These are phyloP conservation scores for Chrysoporthe deuterocubensis DNA, from an alignment of 2,329 filamentous ascomycete genomes.

Conservation along the genomic window DNA sequence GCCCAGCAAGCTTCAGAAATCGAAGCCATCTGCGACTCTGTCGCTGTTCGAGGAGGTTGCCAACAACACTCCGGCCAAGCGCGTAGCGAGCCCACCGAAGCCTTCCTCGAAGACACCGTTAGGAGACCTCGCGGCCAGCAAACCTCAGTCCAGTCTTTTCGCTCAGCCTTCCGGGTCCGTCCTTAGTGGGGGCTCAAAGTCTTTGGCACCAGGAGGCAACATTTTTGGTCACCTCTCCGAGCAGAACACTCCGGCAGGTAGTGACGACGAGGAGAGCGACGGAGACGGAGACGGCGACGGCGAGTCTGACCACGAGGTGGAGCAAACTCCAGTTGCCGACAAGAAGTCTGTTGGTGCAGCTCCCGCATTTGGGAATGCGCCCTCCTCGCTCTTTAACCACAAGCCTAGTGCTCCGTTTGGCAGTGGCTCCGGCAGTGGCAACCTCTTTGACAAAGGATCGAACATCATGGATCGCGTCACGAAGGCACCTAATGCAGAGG, in stretches of 20 bases:
- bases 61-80: conserved; percentile 49
- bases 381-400: conserved; percentile 42
- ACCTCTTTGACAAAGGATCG: conserved; percentile 47
- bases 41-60: conserved; percentile 62
- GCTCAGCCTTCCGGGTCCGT: conserved; percentile 44
- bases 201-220: conserved; percentile 42
- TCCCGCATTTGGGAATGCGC: conserved; percentile 46
- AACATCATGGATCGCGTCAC: conserved; percentile 62
- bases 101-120: conserved; percentile 35
- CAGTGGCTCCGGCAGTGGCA: conserved; percentile 43
- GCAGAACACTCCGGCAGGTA: conserved; percentile 58
- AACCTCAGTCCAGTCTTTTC: conserved; percentile 40
- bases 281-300: conserved; percentile 56
- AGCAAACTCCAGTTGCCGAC: conserved; percentile 50
- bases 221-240: conserved; percentile 66
- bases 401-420: conserved; percentile 34
- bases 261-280: conserved; percentile 52
- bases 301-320: conserved; percentile 42
- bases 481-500: conserved; percentile 54
- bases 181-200: conserved; percentile 39
- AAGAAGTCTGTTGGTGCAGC: conserved; percentile 46
- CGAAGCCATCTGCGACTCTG: conserved; percentile 57
- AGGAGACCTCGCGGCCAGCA: conserved; percentile 31
- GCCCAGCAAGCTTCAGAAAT: conserved; percentile 55
- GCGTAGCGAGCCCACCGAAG: conserved; percentile 40